Conservation (phyloP, 1,139 yeast genomes). For the Casaregolazyma suthepensis region DNA sequence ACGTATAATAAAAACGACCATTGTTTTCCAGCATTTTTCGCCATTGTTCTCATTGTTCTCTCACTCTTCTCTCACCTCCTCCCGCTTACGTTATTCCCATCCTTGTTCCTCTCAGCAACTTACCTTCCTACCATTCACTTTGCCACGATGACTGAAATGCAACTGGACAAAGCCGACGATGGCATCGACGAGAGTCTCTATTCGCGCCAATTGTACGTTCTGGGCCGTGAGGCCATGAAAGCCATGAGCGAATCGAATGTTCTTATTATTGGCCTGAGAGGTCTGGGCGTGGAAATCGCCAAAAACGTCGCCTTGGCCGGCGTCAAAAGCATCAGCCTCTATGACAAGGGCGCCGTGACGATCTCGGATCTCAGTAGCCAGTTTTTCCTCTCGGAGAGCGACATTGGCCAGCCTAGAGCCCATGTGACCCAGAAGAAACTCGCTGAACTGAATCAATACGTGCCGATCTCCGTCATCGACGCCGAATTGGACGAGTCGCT, state of each 20-base stretch:
- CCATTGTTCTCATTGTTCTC: neutral
- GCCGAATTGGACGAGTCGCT: slow-evolving; percentile 40
- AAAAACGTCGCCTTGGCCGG: slow-evolving; percentile 96
- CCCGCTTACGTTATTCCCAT: too few species aligned
- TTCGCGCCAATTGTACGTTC: slow-evolving; percentile 87
- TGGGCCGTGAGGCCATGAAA: slow-evolving; percentile 96
- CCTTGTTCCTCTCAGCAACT: neutral
- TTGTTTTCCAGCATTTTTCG: too few species aligned
- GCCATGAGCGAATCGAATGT: slow-evolving; percentile 93
- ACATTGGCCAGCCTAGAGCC: slow-evolving; percentile 77
- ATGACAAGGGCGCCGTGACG: slow-evolving; percentile 69
- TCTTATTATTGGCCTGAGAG: slow-evolving; percentile 78
- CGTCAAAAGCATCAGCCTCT: slow-evolving; percentile 83
- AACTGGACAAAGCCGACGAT: slow-evolving; percentile 42
- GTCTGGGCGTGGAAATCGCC: slow-evolving; percentile 92
- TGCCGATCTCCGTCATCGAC: slow-evolving; percentile 68
- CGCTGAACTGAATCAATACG: slow-evolving; percentile 82
- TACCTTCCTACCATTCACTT: neutral
- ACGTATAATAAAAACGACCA: too few species aligned
- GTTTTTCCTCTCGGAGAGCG: slow-evolving; percentile 66
- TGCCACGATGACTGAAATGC: slow-evolving; percentile 11
- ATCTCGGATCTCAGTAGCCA: slow-evolving; percentile 79
- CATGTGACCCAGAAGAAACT: slow-evolving; percentile 57
- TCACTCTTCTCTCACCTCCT: neutral
- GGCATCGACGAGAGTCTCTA: slow-evolving; percentile 88